Evolutionary conservation across 768 basidiomycete species (phyloP), one percentile per base, ranked within the genome.

Genomic region (Amanita muscaria): DNA sequence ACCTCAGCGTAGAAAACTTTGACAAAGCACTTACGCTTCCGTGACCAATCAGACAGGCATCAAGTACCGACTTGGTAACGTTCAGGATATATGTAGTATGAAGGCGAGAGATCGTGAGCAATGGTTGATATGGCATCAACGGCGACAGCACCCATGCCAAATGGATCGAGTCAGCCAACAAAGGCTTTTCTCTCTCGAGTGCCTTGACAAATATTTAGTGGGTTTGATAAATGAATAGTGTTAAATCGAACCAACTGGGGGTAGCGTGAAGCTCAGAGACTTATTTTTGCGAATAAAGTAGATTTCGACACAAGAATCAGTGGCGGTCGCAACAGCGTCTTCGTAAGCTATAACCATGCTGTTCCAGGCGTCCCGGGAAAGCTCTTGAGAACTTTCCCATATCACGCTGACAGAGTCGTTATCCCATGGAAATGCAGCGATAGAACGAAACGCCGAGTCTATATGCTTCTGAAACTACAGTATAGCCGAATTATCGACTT

Each of bases 31-130:
- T 64, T 62, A 84, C 85, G 29, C 79, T 81, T 16, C 85, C 85
- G 56, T 88, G 85, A 2, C 83, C 84, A 30, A 80, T 74, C 31
- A 83, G 63, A 49, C 62, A 66, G 5, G 79, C 71, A 2, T 70
- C 46, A 4, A 79, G 48, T 3, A 56, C 54, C 31, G 63, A 62
- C 15, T 56, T 60, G 40, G 59, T 60, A 8, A 73, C 61, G 51
- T 79, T 68, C 54, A 76, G 69, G 12, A 84, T 63, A 54, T 78
- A 78, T 16, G 87, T 50, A 16, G 81, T 51, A 44, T 73, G 74
- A 30, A 69, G 66, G 23, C 67, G 61, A 7, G 79, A 68, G 48
- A 81, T 72, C 21, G 86, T 56, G 19, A 84, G 56, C 14, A 86
- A 59, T 7, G 84, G 83, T n/a, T 78, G 69, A 11, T 70, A 62